A percentile compares a stretch with the other conserved stretches of the same genome.
phyloP scores from a whole-genome alignment of 148 eudicot species.

The Suaeda aralocaspica region DNA sequence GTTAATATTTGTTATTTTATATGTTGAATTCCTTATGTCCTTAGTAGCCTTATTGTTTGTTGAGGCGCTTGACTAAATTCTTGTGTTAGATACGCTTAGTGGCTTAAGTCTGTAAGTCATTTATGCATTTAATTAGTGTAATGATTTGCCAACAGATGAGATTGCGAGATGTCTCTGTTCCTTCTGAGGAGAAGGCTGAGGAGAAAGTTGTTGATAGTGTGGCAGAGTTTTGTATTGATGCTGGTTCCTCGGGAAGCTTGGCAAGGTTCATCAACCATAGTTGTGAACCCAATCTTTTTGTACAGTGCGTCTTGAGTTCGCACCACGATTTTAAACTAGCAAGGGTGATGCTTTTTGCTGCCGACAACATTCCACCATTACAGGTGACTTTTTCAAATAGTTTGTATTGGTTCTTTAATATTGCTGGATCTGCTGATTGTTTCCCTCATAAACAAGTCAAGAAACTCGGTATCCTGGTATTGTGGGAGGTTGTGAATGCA shows the following conservation, averaged over 20 bases:
- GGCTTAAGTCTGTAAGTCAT: background rate
- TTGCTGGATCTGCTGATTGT: background rate
- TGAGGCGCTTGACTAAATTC: background rate
- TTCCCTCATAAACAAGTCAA: background rate
- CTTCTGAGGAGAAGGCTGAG: constrained; percentile 31
- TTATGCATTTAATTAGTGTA: background rate
- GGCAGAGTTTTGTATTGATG: constrained; percentile 54
- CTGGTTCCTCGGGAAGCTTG: constrained; percentile 39
- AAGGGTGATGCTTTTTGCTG: constrained; percentile 48
- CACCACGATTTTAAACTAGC: constrained; percentile 52
- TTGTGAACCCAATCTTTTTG: constrained; percentile 56
- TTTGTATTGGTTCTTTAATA: background rate
- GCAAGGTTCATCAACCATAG: constrained; percentile 59
- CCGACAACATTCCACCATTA: constrained; percentile 49
- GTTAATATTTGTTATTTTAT: background rate
- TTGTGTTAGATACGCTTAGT: background rate
- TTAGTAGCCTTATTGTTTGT: background rate
- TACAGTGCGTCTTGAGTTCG: constrained; percentile 46
- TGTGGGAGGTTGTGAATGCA: background rate
- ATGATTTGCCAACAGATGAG: constrained; percentile 31
- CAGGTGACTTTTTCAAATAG: constrained; percentile 33
- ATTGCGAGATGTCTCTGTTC: constrained; percentile 37
- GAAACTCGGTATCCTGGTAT: background rate
- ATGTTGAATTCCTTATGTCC: background rate
- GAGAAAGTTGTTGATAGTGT: constrained; percentile 32